Evolutionary conservation across 352 stramenopile species (phyloP).

Genomic region (Pythium biforme): DNA sequence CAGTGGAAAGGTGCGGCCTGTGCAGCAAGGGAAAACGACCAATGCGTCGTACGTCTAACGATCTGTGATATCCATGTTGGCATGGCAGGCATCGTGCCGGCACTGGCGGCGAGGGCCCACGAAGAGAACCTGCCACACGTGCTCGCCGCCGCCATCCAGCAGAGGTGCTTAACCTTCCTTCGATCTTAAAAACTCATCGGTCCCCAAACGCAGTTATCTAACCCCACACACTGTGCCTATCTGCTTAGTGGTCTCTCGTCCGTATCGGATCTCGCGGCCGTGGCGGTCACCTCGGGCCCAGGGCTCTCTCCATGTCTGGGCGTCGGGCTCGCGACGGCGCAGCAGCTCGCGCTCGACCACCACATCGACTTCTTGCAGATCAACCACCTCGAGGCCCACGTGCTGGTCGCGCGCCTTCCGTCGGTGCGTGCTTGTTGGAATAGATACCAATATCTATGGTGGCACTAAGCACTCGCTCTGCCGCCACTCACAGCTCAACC

Average conservation of each 20-base stretch:
- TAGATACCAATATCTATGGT: not conserved
- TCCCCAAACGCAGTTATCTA: too few species aligned
- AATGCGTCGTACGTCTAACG: too few species aligned
- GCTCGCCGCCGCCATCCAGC: slow-evolving; percentile 85
- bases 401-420: slow-evolving; percentile 92
- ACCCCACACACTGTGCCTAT: too few species aligned
- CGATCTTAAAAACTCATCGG: too few species aligned
- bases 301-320: slow-evolving; percentile 97
- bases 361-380: slow-evolving; percentile 94
- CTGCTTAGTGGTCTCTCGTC: slow-evolving; percentile 61
- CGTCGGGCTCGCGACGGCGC: slow-evolving; percentile 86
- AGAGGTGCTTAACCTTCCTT: too few species aligned
- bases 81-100: slow-evolving; percentile 92
- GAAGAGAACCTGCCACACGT: slow-evolving; percentile 95
- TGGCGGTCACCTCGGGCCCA: slow-evolving; percentile 96
- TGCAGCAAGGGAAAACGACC: too few species aligned
- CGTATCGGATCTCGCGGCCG: slow-evolving; percentile 88
- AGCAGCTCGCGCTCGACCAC: slow-evolving; percentile 85
- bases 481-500: slow-evolving; percentile 29
- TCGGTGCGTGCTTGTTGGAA: slow-evolving; percentile 30
- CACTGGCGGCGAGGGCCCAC: slow-evolving; percentile 93
- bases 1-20: slow-evolving; percentile 68
- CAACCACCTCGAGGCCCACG: slow-evolving; percentile 98
- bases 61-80: too few species aligned
- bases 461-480: too few species aligned